Evolutionary conservation across 768 basidiomycete species (phyloP).

Genomic region (Tubosaeta sp.): DNA sequence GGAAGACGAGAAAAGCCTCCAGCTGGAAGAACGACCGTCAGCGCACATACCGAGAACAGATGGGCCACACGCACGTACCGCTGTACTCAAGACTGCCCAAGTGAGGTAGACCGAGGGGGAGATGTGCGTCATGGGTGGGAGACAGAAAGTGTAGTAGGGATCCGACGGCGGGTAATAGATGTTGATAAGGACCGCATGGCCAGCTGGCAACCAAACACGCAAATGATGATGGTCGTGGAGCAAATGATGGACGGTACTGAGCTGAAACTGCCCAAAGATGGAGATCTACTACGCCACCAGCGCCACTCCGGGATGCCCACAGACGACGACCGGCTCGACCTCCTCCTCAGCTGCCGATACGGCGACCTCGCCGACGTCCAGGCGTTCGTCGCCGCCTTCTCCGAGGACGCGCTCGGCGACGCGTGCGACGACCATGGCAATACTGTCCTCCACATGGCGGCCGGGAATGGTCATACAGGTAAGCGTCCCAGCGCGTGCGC

Average conservation of each 20-base stretch:
- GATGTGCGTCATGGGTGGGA: slow-evolving; percentile 51
- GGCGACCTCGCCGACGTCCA: slow-evolving; percentile 81
- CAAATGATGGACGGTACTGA: not conserved
- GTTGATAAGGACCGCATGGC: not conserved
- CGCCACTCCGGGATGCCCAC: slow-evolving; percentile 22
- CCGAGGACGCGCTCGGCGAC: slow-evolving; percentile 41
- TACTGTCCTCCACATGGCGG: slow-evolving; percentile 79
- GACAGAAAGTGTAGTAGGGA: not conserved
- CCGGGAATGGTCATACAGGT: slow-evolving; percentile 89
- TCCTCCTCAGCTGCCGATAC: slow-evolving; percentile 82
- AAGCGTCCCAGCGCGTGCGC: slow-evolving; percentile 17
- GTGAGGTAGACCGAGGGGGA: slow-evolving; percentile 58
- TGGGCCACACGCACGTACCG: slow-evolving; percentile 38
- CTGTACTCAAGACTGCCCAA: slow-evolving; percentile 52
- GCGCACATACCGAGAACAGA: not conserved
- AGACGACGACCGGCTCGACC: slow-evolving; percentile 60
- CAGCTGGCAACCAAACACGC: not conserved
- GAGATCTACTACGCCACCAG: no score
- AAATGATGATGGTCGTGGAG: not conserved
- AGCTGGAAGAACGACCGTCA: slow-evolving; percentile 36
- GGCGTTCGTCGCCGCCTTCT: slow-evolving; percentile 58
- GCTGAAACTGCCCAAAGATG: not conserved
- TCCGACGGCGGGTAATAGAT: slow-evolving; percentile 7
- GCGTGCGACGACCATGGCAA: slow-evolving; percentile 76
- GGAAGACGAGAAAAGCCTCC: slow-evolving; percentile 59